Evolutionary conservation across 306 rosid genomes (phyloP), one percentile per base, ranked within the genome.

Genomic region (Ochetophila trinervis): DNA sequence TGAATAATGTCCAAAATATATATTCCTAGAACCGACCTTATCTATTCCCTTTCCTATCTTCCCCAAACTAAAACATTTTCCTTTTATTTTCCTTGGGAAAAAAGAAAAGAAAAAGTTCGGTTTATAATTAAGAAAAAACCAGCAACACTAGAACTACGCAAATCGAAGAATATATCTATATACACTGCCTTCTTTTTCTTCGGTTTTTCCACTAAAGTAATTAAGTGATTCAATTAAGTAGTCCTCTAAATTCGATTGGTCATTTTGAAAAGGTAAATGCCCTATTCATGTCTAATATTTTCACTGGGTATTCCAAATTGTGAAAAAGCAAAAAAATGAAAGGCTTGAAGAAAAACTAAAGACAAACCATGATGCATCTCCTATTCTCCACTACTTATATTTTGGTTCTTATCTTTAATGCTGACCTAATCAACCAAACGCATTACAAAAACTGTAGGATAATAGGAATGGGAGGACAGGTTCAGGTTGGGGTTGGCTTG

Each of bases 401-500:
- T 27, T 36, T 53, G 82, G 47, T 60, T 58, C 73, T 77, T 66
- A 57, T 53, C 79, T 75, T 66, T 55, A 66, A 16, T 60, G 84
- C 50, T 66, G 79, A 62, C 80, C 78, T 66, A 77, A 78, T 73
- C 34, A 80, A 51, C 63, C 57, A 37, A 63, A 54, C 48, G 61
- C 45, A 62, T 57, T 37, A 66, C 57, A 70, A 51, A 60, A 72
- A 16, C 27, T 64, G 22, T 53, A 60, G 55, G 62, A 67, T 60
- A 70, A 64, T 83, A 58, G 60, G 45, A 23, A 47, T 59, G 23
- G 59, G 47, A 30, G 49, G 76, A 21, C n/a, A 47, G 69, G 27
- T 22, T 63, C 69, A 74, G 40, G 53, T 74, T 68, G 85, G 65
- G 80, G 80, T 71, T 80, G 76, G 80, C 23, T 71, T 50, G 19